phyloP scores from a whole-genome alignment of 495 filamentous ascomycete species.

The Tuber melanosporum region DNA sequence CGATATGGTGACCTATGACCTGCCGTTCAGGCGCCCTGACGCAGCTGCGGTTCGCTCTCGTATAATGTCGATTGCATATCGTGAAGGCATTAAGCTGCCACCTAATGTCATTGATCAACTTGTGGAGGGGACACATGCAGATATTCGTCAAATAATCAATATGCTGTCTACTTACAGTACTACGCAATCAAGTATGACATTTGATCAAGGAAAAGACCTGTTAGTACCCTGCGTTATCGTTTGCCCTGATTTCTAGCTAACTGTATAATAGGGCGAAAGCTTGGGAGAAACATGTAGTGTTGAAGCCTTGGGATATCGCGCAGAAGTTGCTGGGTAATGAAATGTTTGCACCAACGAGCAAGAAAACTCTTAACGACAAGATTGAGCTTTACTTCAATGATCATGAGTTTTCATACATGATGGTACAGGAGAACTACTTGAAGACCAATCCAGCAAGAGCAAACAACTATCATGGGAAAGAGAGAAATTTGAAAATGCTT shows the following conservation, averaged over 20 bases:
- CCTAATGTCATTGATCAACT: conserved; percentile 82
- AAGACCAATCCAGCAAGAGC: conserved; percentile 65
- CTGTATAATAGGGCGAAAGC: conserved; percentile 54
- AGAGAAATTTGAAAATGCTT: conserved; percentile 68
- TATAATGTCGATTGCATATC: conserved; percentile 87
- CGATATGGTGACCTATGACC: conserved; percentile 70
- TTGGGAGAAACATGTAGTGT: conserved; percentile 93
- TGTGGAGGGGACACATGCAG: conserved; percentile 87
- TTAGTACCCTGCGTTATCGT: conserved; percentile 35
- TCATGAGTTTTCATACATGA: conserved; percentile 89
- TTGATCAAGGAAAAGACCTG: conserved; percentile 79
- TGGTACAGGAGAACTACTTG: conserved; percentile 98
- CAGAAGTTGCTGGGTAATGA: conserved; percentile 82
- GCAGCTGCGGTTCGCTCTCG: conserved; percentile 80
- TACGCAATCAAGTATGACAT: conserved; percentile 71
- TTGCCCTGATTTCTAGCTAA: conserved; percentile 10
- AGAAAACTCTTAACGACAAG: conserved; percentile 86
- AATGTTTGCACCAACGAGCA: conserved; percentile 75
- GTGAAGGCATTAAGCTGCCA: conserved; percentile 82
- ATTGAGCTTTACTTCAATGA: conserved; percentile 99
- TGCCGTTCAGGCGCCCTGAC: conserved; percentile 83
- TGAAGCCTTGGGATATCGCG: conserved; percentile 98
- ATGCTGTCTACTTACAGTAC: conserved; percentile 93
- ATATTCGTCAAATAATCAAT: conserved; percentile 97
- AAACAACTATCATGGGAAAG: conserved; percentile 53